A percentile compares a stretch with the other conserved stretches of the same genome.
phyloP scores from a whole-genome alignment of 345 rosid genomes.

The Camelina laxa region DNA sequence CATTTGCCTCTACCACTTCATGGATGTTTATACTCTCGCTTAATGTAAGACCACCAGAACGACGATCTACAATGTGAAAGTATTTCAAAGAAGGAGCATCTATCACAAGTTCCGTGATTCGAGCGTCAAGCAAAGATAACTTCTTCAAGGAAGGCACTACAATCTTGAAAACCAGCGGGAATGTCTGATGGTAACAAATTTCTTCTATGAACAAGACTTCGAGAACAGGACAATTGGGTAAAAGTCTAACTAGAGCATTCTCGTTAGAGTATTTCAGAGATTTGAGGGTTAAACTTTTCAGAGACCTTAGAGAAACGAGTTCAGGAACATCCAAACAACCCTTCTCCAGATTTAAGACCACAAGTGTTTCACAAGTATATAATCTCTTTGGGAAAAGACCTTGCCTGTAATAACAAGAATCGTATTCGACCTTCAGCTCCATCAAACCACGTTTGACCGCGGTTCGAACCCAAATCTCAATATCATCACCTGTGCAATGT shows the following conservation, averaged over 20 bases:
- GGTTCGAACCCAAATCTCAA: conserved; percentile 5
- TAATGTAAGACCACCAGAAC: background rate
- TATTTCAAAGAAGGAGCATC: conserved; percentile 18
- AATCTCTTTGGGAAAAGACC: background rate
- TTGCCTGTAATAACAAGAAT: too few species aligned
- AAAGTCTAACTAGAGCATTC: conserved; percentile 1
- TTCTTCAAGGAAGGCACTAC: conserved; percentile 25
- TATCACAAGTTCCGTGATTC: conserved; percentile 4
- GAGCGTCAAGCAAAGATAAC: background rate
- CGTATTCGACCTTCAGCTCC: conserved; percentile 8
- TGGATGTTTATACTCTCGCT: background rate
- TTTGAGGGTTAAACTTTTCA: conserved; percentile 26
- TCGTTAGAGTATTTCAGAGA: background rate
- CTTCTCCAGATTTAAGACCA: conserved; percentile 1
- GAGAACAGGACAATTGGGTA: conserved; percentile 39
- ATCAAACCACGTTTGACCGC: conserved; percentile 22
- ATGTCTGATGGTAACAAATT: background rate
- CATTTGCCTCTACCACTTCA: conserved; percentile 3
- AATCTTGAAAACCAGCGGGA: background rate
- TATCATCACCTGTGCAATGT: background rate
- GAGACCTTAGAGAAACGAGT: conserved; percentile 17
- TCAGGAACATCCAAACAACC: conserved; percentile 16
- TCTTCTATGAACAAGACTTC: conserved; percentile 18
- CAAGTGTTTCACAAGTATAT: conserved; percentile 29
- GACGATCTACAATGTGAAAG: conserved; percentile 21